Base-by-base conservation (phyloP, 208 protist genomes). In the Leishmania lainsoni region DNA sequence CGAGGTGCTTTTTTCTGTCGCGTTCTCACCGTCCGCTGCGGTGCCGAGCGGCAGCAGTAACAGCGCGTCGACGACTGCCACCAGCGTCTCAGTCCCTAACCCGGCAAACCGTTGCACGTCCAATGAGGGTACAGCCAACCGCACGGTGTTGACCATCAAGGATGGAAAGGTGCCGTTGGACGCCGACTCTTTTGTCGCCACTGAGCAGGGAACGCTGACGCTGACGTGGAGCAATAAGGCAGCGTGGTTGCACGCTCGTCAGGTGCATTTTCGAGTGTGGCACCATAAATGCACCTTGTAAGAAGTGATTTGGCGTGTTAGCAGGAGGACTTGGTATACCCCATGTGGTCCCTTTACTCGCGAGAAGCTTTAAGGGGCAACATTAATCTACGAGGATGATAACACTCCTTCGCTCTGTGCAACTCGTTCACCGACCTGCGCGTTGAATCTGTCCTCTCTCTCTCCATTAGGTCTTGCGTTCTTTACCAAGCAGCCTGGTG, bases 141-240 rank as follows among this genome's bases (percentile, higher is more conserved):
- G 12, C 51, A 16, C 51, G 51, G 51, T 16, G 59, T 17, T 73
- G 65, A 78, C 80, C 29, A 48, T 90, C 12, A 87, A 84, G 72
- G 84, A 87, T 2, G 83, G 72, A 51, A 84, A 85, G 68, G 17
- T 88, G 54, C 72, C 65, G 17, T 68, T 73, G 32, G 87, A 87
- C 48, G 45, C 72, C 14, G 90, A 85, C 74, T 68, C 70, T 26
- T 93, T 85, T 39, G 35, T 39, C 35, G 35, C 85, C 0, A 54
- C 63, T 3, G 35, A 65, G 14, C 17, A 75, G 6, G 90, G 90
- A 17, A 83, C 76, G 42, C 48, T 93, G 69, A 75, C 52, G 26
- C 68, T 93, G n/a, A 87, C 77, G 66, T 88, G 86, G 85, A 83
- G 87, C 78, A 93, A 93, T 76, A 82, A 83, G 32, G 71, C 69